A percentile compares a stretch with the other conserved stretches of the same genome.
These are phyloP conservation scores for Rostrohypoxylon terebratum DNA, from an alignment of 495 filamentous ascomycete species.

Conservation along the genomic window DNA sequence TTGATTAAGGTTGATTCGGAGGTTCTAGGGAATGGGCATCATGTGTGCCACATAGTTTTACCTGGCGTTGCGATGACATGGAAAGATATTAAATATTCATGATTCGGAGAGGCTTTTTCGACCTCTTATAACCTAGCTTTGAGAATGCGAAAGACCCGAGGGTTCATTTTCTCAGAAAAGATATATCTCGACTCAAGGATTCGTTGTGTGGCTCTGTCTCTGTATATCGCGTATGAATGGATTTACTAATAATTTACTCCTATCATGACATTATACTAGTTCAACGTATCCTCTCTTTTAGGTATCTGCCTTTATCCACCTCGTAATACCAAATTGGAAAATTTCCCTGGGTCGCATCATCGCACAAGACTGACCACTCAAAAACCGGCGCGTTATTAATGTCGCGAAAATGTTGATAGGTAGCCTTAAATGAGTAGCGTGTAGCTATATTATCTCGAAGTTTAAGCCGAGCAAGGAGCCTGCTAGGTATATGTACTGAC, in stretches of 20 bases:
- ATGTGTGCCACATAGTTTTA: constrained; percentile 44
- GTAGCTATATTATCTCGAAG: constrained; percentile 4
- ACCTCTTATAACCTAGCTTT: constrained; percentile 25
- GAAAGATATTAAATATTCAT: constrained; percentile 42
- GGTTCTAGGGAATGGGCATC: constrained; percentile 52
- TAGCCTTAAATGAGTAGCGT: constrained; percentile 1
- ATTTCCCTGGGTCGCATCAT: neutral
- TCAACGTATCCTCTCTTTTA: neutral
- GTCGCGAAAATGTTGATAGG: neutral
- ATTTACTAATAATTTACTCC: neutral
- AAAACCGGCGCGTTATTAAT: neutral
- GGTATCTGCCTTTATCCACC: neutral
- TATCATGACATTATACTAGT: neutral
- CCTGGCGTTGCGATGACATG: constrained; percentile 34
- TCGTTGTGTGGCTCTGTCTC: neutral
- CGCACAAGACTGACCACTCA: neutral
- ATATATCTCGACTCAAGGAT: neutral
- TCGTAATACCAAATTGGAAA: neutral
- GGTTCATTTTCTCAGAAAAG: constrained; percentile 26
- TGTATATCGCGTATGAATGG: neutral
- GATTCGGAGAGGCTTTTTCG: constrained; percentile 18
- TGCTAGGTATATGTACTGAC: neutral
- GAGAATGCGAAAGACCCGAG: constrained; percentile 46
- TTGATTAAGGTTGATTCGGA: constrained; percentile 40
- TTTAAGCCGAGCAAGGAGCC: neutral